A percentile compares a stretch with the other conserved stretches of the same genome.
phyloP scores from a whole-genome alignment of 305 asterid genomes.

The Fraxinus xanthoxyloides region DNA sequence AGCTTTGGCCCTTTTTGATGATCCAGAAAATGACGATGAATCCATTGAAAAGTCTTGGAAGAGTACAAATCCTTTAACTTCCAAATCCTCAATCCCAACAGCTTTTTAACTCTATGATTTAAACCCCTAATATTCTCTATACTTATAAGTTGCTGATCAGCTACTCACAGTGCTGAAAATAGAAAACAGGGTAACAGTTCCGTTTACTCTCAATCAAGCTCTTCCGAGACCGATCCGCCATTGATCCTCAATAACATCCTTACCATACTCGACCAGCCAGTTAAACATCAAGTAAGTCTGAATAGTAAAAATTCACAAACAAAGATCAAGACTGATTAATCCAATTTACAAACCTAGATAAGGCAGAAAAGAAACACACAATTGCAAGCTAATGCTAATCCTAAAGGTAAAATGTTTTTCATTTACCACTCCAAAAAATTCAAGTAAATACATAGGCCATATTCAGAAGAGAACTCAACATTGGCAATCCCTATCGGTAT shows the following conservation, averaged over 20 bases:
- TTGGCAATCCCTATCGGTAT: not conserved
- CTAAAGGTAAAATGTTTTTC: not conserved
- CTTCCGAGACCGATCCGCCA: not conserved
- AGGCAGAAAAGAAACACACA: not conserved
- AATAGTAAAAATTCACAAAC: not conserved
- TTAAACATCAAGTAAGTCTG: not conserved
- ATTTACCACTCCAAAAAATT: not conserved
- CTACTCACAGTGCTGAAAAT: not conserved
- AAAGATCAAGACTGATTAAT: not conserved
- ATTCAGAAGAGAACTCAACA: not conserved
- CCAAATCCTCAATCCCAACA: not conserved
- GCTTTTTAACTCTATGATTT: not conserved
- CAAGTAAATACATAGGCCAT: not conserved
- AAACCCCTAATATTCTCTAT: not conserved
- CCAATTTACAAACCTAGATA: not conserved
- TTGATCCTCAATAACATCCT: not conserved
- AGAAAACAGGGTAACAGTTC: not conserved
- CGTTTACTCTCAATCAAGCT: not conserved
- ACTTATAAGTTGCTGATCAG: not conserved
- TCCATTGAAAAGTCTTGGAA: not conserved
- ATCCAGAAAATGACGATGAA: not conserved
- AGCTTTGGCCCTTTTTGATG: conserved; percentile 28
- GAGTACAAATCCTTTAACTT: not conserved
- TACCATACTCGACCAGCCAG: not conserved
- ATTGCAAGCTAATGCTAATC: not conserved